Base-by-base conservation (phyloP, 306 rosid genomes). In the Arachis stenosperma region DNA sequence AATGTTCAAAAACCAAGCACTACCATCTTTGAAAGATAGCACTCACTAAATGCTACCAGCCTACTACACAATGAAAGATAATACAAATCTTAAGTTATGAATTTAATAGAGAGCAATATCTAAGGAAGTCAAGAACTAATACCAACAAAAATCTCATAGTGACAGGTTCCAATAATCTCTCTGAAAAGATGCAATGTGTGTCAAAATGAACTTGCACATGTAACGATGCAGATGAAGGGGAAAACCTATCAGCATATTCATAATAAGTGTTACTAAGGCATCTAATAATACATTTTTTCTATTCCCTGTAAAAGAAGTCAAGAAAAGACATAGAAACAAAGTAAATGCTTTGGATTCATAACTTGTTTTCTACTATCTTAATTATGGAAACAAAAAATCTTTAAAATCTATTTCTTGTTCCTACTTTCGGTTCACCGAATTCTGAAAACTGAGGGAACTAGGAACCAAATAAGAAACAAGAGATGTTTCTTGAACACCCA, bases 11-110 rank as follows among this genome's bases (percentile, higher is more conserved):
- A 61, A 66, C 42, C 41, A 61, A 13, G 44, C 5, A 8, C 17
- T 64, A 42, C 17, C n/a, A 13, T 40, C 69, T 33, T 27, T 29
- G 50, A 47, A 58, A 57, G 73, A 78, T n/a, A 63, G 47, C 7
- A 73, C 56, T 8, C 7, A 73, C 56, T 8, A 59, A 33, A 8
- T 8, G 39, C 58, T 7, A 22, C 27, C 27, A 1, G 27, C 27
- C 27, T 22, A 0, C 61, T 50, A 37, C 79, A 66, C 15, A 61
- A 55, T 6, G 59, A 65, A 59, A 50, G 61, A n/a, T 4, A 52
- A 40, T 27, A 13, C 62, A 33, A 65, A 12, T 61, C 57, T 37
- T 37, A 8, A 8, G 66, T 17, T 52, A 46, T 44, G 58, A 71
- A 56, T 36, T 33, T 14, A 61, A 15, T 33, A 48, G 55, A 75